A percentile compares a stretch with the other conserved stretches of the same genome.
These are phyloP conservation scores for Syzygium aqueum DNA, from an alignment of 345 rosid species.

Conservation along the genomic window DNA sequence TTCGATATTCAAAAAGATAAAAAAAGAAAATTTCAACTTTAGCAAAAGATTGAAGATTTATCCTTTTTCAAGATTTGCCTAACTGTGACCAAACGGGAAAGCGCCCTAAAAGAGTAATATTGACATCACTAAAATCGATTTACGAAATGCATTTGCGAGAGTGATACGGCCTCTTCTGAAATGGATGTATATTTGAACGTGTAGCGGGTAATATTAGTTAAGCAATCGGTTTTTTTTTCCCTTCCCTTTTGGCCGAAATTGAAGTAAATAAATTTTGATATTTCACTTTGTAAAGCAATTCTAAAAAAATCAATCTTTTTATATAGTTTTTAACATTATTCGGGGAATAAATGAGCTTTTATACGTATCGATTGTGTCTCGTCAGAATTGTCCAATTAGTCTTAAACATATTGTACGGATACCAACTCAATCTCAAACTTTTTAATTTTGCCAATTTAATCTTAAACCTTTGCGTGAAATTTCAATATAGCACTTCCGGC, in stretches of 20 bases:
- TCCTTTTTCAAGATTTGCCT: too few species aligned
- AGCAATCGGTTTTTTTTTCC: not conserved
- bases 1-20: not conserved
- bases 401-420: not conserved
- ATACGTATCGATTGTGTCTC: not conserved
- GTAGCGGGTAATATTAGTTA: not conserved
- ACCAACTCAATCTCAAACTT: not conserved
- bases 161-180: rapidly evolving
- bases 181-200: too few species aligned
- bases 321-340: not conserved
- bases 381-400: not conserved
- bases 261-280: not conserved
- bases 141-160: not conserved
- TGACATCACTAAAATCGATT: not conserved
- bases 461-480: not conserved
- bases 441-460: not conserved
- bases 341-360: not conserved
- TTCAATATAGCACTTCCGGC: rapidly evolving
- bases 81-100: not conserved
- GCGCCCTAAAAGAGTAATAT: not conserved
- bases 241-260: not conserved
- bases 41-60: not conserved
- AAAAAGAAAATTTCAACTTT: not conserved
- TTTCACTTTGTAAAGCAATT: not conserved
- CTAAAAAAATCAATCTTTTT: not conserved